Evolutionary conservation across 345 rosid genomes (phyloP), one percentile per base, ranked within the genome.

Genomic region (Excoecaria cochinchinensis): DNA sequence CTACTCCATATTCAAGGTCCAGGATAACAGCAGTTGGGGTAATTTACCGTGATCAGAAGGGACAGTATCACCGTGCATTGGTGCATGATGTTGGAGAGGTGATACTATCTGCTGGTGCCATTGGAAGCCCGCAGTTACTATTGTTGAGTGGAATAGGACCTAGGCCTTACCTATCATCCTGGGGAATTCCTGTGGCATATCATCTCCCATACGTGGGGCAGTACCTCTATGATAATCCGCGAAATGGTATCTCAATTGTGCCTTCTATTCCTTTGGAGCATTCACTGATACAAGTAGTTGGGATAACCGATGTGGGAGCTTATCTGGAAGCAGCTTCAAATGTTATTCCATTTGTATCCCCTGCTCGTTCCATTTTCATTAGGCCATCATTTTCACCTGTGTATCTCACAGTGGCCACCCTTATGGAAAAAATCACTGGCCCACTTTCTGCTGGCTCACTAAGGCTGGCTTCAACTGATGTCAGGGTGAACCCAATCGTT

Each of bases 121-220:
- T 92, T 31, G 99, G 97, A 60, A 95, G 87, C 63, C 99, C 99
- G 19, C 97, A 95, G 85, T 76, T 95, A 75, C 83, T 95, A 60
- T 59, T 95, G 39, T 82, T 92, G 70, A 95, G 97, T 73, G 97
- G 99, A 57, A 87, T 92, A 24, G 97, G 97, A 70, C 87, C 97
- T 1, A 86, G 97, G 72, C 90, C 88, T 59, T 92, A 95, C 74
- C 87, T 92, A 44, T 90, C 97, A 3, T 85, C 94, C 74, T 91
- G 90, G 97, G 99, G 97, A 25, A 92, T 95, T 67, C 99, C 97
- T 0, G 92, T 91, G 66, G 90, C 85, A 2, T 82, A 82, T 77
- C 90, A 92, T 67, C 88, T 84, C 70, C 97, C 95, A 24, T 76
- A 87, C 67, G 97, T 92, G 7, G 97, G 97, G 13, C 90, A 85